Evolutionary conservation across 192 early-diverging fungal species (phyloP), one percentile per base, ranked within the genome.

Genomic region (Coemansia furcata): DNA sequence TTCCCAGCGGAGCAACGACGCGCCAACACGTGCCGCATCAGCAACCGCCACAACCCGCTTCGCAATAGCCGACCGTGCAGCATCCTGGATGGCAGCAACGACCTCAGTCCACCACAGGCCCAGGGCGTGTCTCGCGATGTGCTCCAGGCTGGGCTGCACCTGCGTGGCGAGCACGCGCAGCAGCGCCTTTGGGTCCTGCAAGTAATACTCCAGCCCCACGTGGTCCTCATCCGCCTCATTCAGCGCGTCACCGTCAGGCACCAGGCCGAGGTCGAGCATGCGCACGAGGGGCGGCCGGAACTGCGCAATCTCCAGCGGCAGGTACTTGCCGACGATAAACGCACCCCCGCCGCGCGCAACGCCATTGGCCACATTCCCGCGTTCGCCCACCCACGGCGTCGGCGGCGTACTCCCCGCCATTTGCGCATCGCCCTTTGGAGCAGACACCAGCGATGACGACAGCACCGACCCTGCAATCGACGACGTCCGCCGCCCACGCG

Each of bases 391-490:
- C 50, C 52, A 43, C 32, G 52, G 63, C 19, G 71, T 59, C 26
- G 60, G 7, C 33, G 72, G 72, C 33, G 62, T 62, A 19, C 29
- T 58, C 32, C 59, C 12, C 3, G 44, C 29, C 32, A 65, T 49
- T 0, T 54, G 39, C 3, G 47, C 35, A 6, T 64, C 58, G 2
- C 67, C 29, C 33, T 65, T 14, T 10, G 73, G 63, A 9, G 63
- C 66, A 1, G 55, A 54, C 2, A 66, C 32, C 47, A 77, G 26
- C n/a, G 74, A 50, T 6, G 72, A 57, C n/a, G 73, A 59, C 26
- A 81, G 65, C 52, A 76, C 67, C 35, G 65, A 61, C 5, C 78
- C 78, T 1, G 78, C 78, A 10, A 81, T 64, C 43, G 78, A 81
- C 14, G 78, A 76, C 46, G 68, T 72, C 54, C 78, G 66, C 6